These are phyloP conservation scores for Saccharomyces paradoxus DNA, from an alignment of 805 yeast genomes.

Conservation along the genomic window DNA sequence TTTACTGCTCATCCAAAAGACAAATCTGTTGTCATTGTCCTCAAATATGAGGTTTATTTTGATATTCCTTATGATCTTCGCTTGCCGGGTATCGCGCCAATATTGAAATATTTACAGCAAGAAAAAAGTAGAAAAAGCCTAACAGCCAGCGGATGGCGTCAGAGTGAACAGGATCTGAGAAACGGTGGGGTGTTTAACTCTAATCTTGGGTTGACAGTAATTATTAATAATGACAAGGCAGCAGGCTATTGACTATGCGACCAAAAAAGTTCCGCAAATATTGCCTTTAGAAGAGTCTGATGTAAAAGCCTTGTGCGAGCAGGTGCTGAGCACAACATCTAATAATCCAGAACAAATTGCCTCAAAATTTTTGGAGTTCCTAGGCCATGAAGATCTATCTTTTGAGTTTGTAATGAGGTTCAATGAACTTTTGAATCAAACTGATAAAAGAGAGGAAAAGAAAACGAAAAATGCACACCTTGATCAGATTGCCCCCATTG, in stretches of 20 bases:
- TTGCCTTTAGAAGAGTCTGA: constrained; percentile 26
- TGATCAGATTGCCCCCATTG: neutral
- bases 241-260: constrained; percentile 25
- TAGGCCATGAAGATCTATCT: constrained; percentile 27
- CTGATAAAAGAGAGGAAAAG: neutral
- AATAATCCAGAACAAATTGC: constrained; percentile 22
- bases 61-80: neutral
- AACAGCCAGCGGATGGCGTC: neutral
- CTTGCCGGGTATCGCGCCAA: neutral
- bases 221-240: constrained; percentile 19
- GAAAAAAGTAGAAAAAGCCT: neutral
- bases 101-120: neutral
- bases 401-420: constrained; percentile 27
- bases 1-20: neutral
- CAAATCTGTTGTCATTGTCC: neutral
- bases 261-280: constrained; percentile 23
- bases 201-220: neutral
- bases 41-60: neutral
- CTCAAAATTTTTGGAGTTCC: constrained; percentile 23
- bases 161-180: neutral
- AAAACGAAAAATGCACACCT: neutral
- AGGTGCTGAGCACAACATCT: constrained; percentile 15
- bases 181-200: neutral
- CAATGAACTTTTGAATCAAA: constrained; percentile 15
- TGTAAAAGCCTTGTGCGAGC: constrained; percentile 22